phyloP scores from a whole-genome alignment of 2,329 filamentous ascomycete genomes.

The Xylaria sp. region DNA sequence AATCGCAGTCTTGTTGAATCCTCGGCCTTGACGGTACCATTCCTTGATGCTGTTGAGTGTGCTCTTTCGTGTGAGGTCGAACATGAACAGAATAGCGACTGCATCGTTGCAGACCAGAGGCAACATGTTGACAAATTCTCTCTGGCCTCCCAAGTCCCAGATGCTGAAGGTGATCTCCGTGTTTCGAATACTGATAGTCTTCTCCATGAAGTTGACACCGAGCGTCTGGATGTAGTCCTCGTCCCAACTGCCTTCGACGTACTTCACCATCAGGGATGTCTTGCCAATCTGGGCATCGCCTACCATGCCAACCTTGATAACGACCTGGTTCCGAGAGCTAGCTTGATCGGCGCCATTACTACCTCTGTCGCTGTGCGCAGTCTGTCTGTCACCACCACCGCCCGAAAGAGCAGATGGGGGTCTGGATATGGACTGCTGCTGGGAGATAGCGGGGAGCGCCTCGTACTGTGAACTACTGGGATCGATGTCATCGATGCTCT shows the following conservation, averaged over 20 bases:
- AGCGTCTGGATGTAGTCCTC: constrained; percentile 99
- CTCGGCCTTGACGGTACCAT: constrained; percentile 95
- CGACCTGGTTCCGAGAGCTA: constrained; percentile 66
- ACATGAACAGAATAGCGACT: constrained; percentile 99
- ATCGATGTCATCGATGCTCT: constrained; percentile 34
- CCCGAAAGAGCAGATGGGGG: constrained; percentile 52
- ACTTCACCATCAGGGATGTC: constrained; percentile 99
- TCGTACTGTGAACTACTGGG: constrained; percentile 40
- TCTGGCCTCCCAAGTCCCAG: constrained; percentile 95
- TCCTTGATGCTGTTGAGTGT: constrained; percentile 99
- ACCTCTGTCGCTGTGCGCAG: constrained; percentile 41
- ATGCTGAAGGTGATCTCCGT: constrained; percentile 99
- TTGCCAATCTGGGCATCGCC: constrained; percentile 98
- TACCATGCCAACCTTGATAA: constrained; percentile 99
- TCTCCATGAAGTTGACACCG: constrained; percentile 99
- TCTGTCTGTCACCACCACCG: constrained; percentile 36
- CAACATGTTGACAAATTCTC: constrained; percentile 99
- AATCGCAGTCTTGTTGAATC: constrained; percentile 99
- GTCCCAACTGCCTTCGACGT: constrained; percentile 98
- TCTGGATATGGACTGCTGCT: constrained; percentile 42
- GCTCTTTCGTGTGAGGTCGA: constrained; percentile 95
- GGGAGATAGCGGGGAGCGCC: constrained; percentile 42
- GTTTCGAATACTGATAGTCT: constrained; percentile 98
- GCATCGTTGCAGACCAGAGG: constrained; percentile 99
- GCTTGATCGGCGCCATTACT: constrained; percentile 36